phyloP scores from a whole-genome alignment of 225 moss, liverwort and hornwort species.

The Neckera pumila region DNA sequence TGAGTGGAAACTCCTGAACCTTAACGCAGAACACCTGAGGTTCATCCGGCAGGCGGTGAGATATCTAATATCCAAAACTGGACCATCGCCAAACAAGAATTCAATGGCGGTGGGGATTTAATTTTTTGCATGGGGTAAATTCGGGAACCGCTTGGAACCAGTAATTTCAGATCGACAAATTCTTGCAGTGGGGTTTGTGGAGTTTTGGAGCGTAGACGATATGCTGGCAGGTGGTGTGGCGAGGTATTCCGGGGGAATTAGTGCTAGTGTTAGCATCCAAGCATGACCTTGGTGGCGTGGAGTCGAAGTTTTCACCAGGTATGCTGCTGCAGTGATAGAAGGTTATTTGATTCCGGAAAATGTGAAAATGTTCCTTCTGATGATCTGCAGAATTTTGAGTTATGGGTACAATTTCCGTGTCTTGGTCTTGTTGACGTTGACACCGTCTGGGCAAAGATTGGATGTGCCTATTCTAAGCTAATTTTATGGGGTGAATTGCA shows the following conservation, averaged over 20 bases:
- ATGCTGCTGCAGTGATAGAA: conserved; percentile 29
- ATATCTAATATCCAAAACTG: not conserved
- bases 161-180: not conserved
- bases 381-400: conserved; percentile 33
- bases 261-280: not conserved
- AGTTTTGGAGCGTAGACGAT: not conserved
- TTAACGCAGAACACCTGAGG: not conserved
- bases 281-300: not conserved
- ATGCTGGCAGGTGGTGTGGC: not conserved
- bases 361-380: conserved; percentile 19
- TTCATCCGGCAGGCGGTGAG: not conserved
- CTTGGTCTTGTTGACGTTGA: not conserved
- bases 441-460: not conserved
- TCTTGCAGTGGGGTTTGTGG: not conserved
- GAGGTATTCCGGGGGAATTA: not conserved
- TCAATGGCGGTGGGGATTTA: not conserved
- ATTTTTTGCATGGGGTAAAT: not conserved
- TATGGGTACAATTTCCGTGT: not conserved
- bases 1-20: not conserved
- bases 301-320: not conserved
- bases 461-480: not conserved
- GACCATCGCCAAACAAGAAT: not conserved
- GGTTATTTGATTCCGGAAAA: not conserved
- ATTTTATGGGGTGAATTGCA: not conserved
- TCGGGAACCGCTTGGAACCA: not conserved